Conservation (phyloP, 352 stramenopile genomes). For the Phytophthora capsici region DNA sequence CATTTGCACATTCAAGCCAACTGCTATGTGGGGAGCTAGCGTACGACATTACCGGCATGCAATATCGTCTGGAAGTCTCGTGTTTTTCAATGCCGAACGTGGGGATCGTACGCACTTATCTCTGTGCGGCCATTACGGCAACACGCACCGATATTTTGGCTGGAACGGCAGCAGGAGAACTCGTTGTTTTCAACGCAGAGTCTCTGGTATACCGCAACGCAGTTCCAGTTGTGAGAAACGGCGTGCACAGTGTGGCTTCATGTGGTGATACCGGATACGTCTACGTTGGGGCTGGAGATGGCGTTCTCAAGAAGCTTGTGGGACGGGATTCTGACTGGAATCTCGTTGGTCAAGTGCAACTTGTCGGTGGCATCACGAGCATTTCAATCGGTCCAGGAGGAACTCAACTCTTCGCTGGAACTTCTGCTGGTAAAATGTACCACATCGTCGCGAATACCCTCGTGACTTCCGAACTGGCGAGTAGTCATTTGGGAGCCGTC, state of each 20-base stretch:
- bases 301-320: constrained; percentile 85
- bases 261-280: constrained; percentile 68
- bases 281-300: constrained; percentile 88
- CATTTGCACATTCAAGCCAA: constrained; percentile 74
- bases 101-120: constrained; percentile 68
- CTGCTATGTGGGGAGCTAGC: constrained; percentile 64
- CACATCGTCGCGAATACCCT: constrained; percentile 60
- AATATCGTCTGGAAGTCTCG: constrained; percentile 78
- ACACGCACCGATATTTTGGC: constrained; percentile 64
- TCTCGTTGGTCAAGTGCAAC: constrained; percentile 80
- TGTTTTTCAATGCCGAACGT: constrained; percentile 77
- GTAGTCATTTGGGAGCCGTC: constrained; percentile 70
- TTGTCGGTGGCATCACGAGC: constrained; percentile 81
- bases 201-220: constrained; percentile 68
- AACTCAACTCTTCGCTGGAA: constrained; percentile 66
- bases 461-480: constrained; percentile 56
- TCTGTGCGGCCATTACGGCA: constrained; percentile 66
- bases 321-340: constrained; percentile 85
- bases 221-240: constrained; percentile 66
- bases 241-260: constrained; percentile 78
- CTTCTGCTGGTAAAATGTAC: constrained; percentile 80
- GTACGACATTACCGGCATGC: constrained; percentile 81
- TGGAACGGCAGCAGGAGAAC: constrained; percentile 75
- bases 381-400: constrained; percentile 69
- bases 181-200: constrained; percentile 88